phyloP scores from a whole-genome alignment of 2,329 filamentous ascomycete species.

The Ilyonectria mors-panacis region DNA sequence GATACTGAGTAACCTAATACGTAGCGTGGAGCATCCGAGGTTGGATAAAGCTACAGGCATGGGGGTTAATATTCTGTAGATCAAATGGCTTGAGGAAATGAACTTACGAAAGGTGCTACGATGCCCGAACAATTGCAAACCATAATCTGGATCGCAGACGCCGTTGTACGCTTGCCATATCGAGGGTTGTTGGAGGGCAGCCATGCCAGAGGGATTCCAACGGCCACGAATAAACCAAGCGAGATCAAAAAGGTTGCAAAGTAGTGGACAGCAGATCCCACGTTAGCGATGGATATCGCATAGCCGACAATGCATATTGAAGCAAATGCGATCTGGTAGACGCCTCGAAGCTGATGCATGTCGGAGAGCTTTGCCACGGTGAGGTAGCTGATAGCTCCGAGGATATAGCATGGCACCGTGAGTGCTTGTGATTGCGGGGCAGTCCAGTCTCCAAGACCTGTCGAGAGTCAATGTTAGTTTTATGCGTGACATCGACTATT shows the following conservation, averaged over 20 bases:
- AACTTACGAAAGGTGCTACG: conserved; percentile 29
- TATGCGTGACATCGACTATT: neutral
- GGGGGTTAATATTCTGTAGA: neutral
- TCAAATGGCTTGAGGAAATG: neutral
- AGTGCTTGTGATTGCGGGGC: conserved; percentile 27
- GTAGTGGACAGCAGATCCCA: conserved; percentile 59
- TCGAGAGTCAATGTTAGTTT: conserved; percentile 5
- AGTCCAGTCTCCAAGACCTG: conserved; percentile 26
- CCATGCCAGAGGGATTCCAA: conserved; percentile 25
- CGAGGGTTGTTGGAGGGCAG: conserved; percentile 28
- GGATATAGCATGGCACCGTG: conserved; percentile 74
- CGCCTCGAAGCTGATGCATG: conserved; percentile 67
- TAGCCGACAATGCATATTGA: conserved; percentile 71
- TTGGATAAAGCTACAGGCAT: conserved; percentile 21
- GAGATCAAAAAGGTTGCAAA: conserved; percentile 34
- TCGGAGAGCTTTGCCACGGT: conserved; percentile 69
- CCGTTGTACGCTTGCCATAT: conserved; percentile 29
- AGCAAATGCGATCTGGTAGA: conserved; percentile 67
- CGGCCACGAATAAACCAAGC: conserved; percentile 22
- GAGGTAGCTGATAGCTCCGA: conserved; percentile 72
- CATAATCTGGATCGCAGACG: conserved; percentile 27
- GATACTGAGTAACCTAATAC: conserved; percentile 24
- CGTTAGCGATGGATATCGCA: conserved; percentile 68
- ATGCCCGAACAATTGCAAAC: conserved; percentile 28
- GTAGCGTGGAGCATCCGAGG: conserved; percentile 21